Evolutionary conservation across 441 rosid genomes (phyloP).

Genomic region (Sinapis alba): DNA sequence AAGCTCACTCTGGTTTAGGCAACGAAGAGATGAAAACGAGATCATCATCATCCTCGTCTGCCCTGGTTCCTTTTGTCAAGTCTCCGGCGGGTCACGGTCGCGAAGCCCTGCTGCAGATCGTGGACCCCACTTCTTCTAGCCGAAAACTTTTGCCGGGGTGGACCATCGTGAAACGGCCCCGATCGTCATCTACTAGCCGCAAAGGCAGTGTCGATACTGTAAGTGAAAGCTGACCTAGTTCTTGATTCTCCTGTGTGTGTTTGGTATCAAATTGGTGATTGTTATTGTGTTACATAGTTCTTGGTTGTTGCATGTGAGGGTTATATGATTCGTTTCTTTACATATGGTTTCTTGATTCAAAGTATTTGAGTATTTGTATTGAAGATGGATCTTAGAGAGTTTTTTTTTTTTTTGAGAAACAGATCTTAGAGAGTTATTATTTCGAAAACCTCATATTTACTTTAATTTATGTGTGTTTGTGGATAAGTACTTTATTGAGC

Average conservation of each 20-base stretch:
- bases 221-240: conserved; percentile 5
- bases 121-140: conserved; percentile 22
- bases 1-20: conserved; percentile 23
- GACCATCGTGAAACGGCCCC: conserved; percentile 45
- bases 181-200: conserved; percentile 22
- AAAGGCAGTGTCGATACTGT: conserved; percentile 43
- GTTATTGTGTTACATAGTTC: not conserved
- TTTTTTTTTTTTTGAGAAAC: too few species aligned
- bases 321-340: not conserved
- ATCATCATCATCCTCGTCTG: conserved; percentile 32
- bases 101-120: conserved; percentile 38
- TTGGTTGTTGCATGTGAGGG: conserved; percentile 15
- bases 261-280: conserved; percentile 5
- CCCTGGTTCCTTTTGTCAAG: not conserved
- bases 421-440: too few species aligned
- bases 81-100: conserved; percentile 11
- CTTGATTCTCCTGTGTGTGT: not conserved
- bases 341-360: conserved; percentile 5
- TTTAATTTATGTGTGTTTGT: not conserved
- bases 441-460: not conserved
- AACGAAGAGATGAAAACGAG: conserved; percentile 32
- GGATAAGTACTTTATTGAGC: conserved; percentile 51
- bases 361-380: not conserved
- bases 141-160: conserved; percentile 45
- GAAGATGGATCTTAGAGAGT: conserved; percentile 2